phyloP scores from a whole-genome alignment of 169 alveolate genomes.

The Plasmodium reichenowi region DNA sequence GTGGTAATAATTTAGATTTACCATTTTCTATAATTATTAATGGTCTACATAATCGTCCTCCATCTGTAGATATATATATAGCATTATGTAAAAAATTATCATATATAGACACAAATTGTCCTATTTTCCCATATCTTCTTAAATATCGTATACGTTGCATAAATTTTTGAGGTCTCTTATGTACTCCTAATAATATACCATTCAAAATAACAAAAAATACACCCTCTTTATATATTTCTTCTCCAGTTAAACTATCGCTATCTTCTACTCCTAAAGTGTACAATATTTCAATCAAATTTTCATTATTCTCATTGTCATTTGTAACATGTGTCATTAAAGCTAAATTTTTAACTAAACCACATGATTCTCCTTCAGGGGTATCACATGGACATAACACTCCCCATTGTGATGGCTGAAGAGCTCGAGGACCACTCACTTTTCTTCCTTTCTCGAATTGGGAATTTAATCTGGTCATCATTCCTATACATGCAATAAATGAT shows the following conservation, averaged over 20 bases:
- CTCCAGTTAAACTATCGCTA: conserved; percentile 82
- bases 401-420: conserved; percentile 99
- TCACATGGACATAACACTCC: conserved; percentile 99
- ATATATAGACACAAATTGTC: conserved; percentile 97
- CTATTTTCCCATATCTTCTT: conserved; percentile 96
- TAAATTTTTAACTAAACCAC: conserved; percentile 98
- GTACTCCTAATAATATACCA: conserved; percentile 96
- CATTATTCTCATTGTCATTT: conserved; percentile 93
- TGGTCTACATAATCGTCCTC: conserved; percentile 99
- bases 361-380: conserved; percentile 99
- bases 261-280: conserved; percentile 88
- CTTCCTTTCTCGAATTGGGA: conserved; percentile 94
- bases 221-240: conserved; percentile 82
- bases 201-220: conserved; percentile 94
- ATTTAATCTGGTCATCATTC: conserved; percentile 93
- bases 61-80: conserved; percentile 98
- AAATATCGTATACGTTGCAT: conserved; percentile 92
- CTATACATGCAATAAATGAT: conserved; percentile 95
- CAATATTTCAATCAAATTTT: conserved; percentile 79
- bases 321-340: conserved; percentile 99
- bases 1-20: conserved; percentile 84
- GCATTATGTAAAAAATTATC: conserved; percentile 93
- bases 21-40: conserved; percentile 97
- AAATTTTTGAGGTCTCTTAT: conserved; percentile 90
- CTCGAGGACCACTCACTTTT: conserved; percentile 98